phyloP scores from a whole-genome alignment of 2,329 filamentous ascomycete species.

The Corinectria fuckeliana region DNA sequence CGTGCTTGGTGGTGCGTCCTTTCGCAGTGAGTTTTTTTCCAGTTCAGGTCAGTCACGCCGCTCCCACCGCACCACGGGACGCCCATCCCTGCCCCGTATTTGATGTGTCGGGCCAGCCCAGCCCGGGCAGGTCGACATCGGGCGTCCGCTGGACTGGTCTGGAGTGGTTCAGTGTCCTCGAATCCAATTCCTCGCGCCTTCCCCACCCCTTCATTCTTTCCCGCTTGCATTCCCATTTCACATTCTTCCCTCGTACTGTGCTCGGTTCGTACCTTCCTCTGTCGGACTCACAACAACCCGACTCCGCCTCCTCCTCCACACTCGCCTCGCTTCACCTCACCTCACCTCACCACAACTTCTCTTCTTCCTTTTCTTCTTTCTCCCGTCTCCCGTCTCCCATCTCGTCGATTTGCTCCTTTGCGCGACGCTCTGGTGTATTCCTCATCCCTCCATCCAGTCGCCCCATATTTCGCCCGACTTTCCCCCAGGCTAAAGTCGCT shows the following conservation, averaged over 20 bases:
- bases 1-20: neutral
- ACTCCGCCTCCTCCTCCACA: neutral
- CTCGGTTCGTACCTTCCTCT: conserved; percentile 3
- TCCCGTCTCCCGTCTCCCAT: conserved; percentile 4
- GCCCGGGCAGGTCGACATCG: neutral
- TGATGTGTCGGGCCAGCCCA: conserved; percentile 5
- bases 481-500: conserved; percentile 19
- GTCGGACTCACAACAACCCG: conserved; percentile 12
- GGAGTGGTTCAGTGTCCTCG: too few species aligned
- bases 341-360: neutral
- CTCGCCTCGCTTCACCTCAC: neutral
- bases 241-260: conserved; percentile 1
- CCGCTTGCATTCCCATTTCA: conserved; percentile 14
- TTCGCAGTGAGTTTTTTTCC: neutral
- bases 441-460: neutral
- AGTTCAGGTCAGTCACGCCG: neutral
- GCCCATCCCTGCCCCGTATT: conserved; percentile 9
- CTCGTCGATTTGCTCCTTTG: neutral
- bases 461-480: conserved; percentile 17
- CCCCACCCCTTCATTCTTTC: conserved; percentile 20
- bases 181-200: conserved; percentile 12
- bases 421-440: neutral
- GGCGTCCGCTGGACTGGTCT: neutral
- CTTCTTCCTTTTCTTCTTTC: neutral
- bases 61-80: conserved; percentile 3